Conservation (phyloP, 139 green algal genomes). For the Chlorella sp. region DNA sequence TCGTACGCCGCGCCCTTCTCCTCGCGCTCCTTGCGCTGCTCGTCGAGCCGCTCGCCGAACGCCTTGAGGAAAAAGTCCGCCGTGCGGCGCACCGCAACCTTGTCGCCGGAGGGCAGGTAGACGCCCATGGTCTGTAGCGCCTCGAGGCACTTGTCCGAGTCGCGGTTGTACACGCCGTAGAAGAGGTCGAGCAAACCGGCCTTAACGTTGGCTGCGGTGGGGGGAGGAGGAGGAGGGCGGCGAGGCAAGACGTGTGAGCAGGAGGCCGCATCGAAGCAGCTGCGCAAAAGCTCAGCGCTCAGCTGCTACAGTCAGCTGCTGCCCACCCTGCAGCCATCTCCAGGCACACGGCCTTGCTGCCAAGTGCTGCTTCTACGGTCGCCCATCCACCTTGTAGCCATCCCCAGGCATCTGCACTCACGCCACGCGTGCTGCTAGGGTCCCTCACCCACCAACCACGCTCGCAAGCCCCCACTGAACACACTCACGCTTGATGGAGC, state of each 20-base stretch:
- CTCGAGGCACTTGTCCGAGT: slow-evolving; percentile 67
- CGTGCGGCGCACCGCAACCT: slow-evolving; percentile 81
- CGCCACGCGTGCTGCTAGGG: no score
- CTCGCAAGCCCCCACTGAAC: no score
- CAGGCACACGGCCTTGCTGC: background rate
- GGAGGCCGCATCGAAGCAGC: background rate
- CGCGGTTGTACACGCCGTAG: slow-evolving; percentile 84
- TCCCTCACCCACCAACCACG: no score
- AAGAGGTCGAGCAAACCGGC: slow-evolving; percentile 93
- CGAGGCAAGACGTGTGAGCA: no score
- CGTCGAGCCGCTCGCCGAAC: slow-evolving; percentile 37
- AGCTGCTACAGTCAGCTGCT: background rate
- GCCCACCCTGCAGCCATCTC: background rate
- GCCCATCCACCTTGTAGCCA: no score
- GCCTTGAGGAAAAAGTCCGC: slow-evolving; percentile 91
- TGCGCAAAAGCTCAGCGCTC: background rate
- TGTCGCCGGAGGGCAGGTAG: slow-evolving; percentile 80
- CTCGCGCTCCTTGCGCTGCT: slow-evolving; percentile 40
- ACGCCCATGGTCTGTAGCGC: slow-evolving; percentile 86
- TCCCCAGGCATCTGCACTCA: no score
- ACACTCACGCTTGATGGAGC: background rate
- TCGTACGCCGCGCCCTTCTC: slow-evolving; percentile 49
- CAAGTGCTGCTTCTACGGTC: background rate
- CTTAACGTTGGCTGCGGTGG: background rate
- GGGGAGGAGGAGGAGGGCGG: no score